These are phyloP conservation scores for Cadophora luteo-olivacea DNA, from an alignment of 2,329 filamentous ascomycete species.

Conservation along the genomic window DNA sequence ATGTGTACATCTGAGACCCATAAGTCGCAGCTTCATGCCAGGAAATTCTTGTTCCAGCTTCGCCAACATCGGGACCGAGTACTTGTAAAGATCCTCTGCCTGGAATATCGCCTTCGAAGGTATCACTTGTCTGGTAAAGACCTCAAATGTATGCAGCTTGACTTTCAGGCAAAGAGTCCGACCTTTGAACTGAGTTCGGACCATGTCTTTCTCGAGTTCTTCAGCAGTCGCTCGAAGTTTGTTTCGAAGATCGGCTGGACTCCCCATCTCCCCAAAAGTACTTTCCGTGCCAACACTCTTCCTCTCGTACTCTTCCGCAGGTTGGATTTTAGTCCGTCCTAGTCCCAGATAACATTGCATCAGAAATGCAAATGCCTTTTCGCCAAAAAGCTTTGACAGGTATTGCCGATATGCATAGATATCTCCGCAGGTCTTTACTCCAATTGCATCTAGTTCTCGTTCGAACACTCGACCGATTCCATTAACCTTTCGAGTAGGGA, in stretches of 20 bases:
- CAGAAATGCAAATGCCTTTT: slow-evolving; percentile 89
- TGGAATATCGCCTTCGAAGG: slow-evolving; percentile 73
- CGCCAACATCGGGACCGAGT: slow-evolving; percentile 79
- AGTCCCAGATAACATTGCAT: slow-evolving; percentile 85
- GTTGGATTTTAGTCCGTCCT: slow-evolving; percentile 83
- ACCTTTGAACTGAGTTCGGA: slow-evolving; percentile 81
- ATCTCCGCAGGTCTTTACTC: slow-evolving; percentile 87
- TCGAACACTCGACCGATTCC: slow-evolving; percentile 95
- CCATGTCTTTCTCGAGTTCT: slow-evolving; percentile 86
- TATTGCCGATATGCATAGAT: slow-evolving; percentile 79
- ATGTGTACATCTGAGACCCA: slow-evolving; percentile 89
- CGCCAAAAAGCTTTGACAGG: slow-evolving; percentile 81
- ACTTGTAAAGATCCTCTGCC: slow-evolving; percentile 84
- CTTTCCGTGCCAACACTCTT: slow-evolving; percentile 95
- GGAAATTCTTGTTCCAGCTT: slow-evolving; percentile 87
- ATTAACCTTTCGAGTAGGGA: slow-evolving; percentile 91
- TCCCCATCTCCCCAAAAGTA: slow-evolving; percentile 83
- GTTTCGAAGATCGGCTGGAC: slow-evolving; percentile 70
- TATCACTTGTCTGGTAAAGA: slow-evolving; percentile 81
- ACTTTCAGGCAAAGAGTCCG: slow-evolving; percentile 91
- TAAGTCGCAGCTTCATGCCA: slow-evolving; percentile 78
- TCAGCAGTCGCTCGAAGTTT: slow-evolving; percentile 84
- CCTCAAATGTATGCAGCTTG: slow-evolving; percentile 93
- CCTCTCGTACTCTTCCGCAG: slow-evolving; percentile 86
- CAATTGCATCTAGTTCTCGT: slow-evolving; percentile 85